A percentile compares a stretch with the other conserved stretches of the same genome.
Evolutionary conservation across 2,329 filamentous ascomycete genomes (phyloP).

Genomic region (Fusarium sp.): DNA sequence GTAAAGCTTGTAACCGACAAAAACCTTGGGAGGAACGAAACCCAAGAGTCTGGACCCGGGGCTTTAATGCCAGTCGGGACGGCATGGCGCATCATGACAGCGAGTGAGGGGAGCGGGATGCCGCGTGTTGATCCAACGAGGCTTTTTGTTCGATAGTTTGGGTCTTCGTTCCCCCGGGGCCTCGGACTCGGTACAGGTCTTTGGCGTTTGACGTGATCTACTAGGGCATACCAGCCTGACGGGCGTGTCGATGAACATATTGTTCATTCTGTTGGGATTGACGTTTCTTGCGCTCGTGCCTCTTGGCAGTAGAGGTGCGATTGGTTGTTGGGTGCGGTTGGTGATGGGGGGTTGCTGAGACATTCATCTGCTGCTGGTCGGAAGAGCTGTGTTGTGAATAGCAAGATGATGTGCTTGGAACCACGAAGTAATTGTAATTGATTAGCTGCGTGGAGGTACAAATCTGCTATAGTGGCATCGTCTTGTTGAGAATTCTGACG

Average conservation of each 20-base stretch:
- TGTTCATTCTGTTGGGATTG: background rate
- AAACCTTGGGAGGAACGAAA: background rate
- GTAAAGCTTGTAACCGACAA: background rate
- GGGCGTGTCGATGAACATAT: background rate
- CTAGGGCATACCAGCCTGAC: background rate
- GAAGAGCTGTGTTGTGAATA: background rate
- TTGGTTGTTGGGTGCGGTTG: background rate
- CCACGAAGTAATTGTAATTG: background rate
- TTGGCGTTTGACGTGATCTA: background rate
- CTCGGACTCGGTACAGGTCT: background rate
- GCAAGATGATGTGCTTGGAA: background rate
- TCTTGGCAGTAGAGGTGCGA: background rate
- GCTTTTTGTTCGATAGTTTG: background rate
- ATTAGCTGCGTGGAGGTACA: background rate
- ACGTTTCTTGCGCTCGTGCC: background rate
- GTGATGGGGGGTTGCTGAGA: conserved; percentile 9
- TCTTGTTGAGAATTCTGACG: background rate
- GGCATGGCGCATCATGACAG: conserved; percentile 2
- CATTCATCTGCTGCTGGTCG: background rate
- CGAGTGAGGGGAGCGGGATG: background rate
- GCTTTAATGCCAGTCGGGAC: background rate
- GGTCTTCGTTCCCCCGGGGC: background rate
- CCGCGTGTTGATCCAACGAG: background rate
- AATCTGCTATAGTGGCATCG: background rate
- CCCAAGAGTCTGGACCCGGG: conserved; percentile 1